These are phyloP conservation scores for Ichthyophonus hoferi DNA, from an alignment of 208 protist genomes.

Conservation along the genomic window DNA sequence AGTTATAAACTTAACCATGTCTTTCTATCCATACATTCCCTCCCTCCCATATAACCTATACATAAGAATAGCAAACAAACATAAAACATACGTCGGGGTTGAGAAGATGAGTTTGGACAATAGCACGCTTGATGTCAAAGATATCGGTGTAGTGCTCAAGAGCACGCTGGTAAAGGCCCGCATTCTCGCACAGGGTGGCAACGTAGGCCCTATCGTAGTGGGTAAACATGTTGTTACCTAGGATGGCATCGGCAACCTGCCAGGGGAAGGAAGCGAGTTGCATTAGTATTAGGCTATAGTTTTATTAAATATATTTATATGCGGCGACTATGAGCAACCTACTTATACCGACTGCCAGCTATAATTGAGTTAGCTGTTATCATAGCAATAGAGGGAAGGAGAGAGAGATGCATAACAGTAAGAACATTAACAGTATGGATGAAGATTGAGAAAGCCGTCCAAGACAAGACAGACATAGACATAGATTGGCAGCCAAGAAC, in stretches of 20 bases:
- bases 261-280: too few relatives aligned
- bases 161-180: constrained; percentile 88
- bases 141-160: constrained; percentile 97
- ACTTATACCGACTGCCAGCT: too few relatives aligned
- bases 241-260: constrained; percentile 92
- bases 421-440: neutral
- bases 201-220: constrained; percentile 92
- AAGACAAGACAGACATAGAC: too few relatives aligned
- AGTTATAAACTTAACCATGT: too few relatives aligned
- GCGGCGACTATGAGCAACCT: too few relatives aligned
- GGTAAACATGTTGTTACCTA: constrained; percentile 87
- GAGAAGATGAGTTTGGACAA: constrained; percentile 85
- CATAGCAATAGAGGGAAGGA: neutral
- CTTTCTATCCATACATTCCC: too few relatives aligned
- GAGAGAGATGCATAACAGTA: neutral
- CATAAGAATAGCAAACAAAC: too few relatives aligned
- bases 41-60: too few relatives aligned
- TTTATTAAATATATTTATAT: too few relatives aligned
- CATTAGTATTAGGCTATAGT: too few relatives aligned
- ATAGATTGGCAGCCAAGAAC: neutral
- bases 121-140: constrained; percentile 94
- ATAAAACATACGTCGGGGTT: constrained; percentile 73
- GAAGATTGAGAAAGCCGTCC: neutral
- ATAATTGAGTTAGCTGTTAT: too few relatives aligned
- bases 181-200: constrained; percentile 94